Percentiles rank a stretch among this genome's conserved stretches.
Evolutionary conservation across 2,329 filamentous ascomycete species (phyloP).

Genomic region (Alternaria rosae): DNA sequence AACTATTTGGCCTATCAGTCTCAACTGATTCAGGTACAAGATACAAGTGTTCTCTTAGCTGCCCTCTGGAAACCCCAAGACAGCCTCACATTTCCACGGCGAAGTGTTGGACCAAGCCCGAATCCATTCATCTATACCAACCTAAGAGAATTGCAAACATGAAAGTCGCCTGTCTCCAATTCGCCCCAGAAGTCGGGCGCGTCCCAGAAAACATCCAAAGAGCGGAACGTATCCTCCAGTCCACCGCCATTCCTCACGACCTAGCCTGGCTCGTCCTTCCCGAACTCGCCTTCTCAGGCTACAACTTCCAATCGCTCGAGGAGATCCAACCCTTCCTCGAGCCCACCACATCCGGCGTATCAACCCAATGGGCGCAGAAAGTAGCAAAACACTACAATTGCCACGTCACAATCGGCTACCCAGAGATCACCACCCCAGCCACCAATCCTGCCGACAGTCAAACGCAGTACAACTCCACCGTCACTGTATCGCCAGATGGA

Average conservation of each 20-base stretch:
- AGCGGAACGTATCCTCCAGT: constrained; percentile 69
- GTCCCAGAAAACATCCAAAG: constrained; percentile 73
- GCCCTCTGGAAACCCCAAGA: not conserved
- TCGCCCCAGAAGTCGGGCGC: constrained; percentile 73
- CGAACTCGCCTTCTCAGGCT: constrained; percentile 81
- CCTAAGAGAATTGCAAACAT: constrained; percentile 49
- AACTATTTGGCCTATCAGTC: constrained; percentile 4
- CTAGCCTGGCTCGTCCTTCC: constrained; percentile 77
- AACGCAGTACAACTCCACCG: constrained; percentile 65
- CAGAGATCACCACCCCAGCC: constrained; percentile 59
- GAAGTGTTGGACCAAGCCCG: not conserved
- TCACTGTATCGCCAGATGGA: constrained; percentile 64
- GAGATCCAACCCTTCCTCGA: constrained; percentile 76
- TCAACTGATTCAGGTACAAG: not conserved
- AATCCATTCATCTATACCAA: not conserved
- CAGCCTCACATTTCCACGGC: not conserved
- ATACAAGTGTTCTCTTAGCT: not conserved
- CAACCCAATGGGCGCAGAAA: constrained; percentile 73
- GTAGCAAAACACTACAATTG: constrained; percentile 72
- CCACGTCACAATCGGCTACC: constrained; percentile 75
- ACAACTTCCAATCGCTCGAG: constrained; percentile 75
- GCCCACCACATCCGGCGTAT: constrained; percentile 68
- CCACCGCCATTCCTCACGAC: constrained; percentile 51
- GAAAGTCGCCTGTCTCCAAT: constrained; percentile 75
- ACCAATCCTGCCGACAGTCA: constrained; percentile 19